These are phyloP conservation scores for Kodamaea ohmeri DNA, from an alignment of 1,139 yeast genomes.

Conservation along the genomic window DNA sequence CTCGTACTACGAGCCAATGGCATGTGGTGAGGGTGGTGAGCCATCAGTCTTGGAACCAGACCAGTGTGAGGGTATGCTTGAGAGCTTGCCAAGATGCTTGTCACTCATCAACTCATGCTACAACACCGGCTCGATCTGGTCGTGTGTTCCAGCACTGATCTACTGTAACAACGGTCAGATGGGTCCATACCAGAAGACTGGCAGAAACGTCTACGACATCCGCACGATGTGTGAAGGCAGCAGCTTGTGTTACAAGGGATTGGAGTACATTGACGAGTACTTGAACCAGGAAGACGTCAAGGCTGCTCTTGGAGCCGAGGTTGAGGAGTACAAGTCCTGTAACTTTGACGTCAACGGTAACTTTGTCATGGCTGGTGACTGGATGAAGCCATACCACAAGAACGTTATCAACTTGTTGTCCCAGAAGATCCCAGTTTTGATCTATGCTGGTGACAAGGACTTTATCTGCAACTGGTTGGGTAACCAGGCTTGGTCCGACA, in stretches of 20 bases:
- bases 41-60: constrained; percentile 76
- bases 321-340: constrained; percentile 78
- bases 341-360: constrained; percentile 80
- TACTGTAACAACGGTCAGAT: constrained; percentile 87
- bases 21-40: constrained; percentile 92
- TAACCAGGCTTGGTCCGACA: constrained; percentile 78
- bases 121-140: constrained; percentile 70
- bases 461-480: constrained; percentile 88
- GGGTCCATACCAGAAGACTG: constrained; percentile 87
- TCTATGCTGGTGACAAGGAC: constrained; percentile 85
- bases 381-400: constrained; percentile 86
- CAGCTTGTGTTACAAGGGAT: constrained; percentile 69
- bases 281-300: constrained; percentile 68
- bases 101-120: constrained; percentile 80
- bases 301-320: constrained; percentile 89
- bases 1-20: constrained; percentile 92
- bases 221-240: constrained; percentile 78
- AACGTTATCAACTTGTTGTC: constrained; percentile 58
- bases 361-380: constrained; percentile 83
- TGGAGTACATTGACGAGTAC: constrained; percentile 65
- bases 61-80: constrained; percentile 75
- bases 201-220: constrained; percentile 90
- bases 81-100: constrained; percentile 76
- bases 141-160: constrained; percentile 90
- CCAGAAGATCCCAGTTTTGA: constrained; percentile 62